Conservation (phyloP, 805 yeast species). For the Maudiozyma serrabonitensis region DNA sequence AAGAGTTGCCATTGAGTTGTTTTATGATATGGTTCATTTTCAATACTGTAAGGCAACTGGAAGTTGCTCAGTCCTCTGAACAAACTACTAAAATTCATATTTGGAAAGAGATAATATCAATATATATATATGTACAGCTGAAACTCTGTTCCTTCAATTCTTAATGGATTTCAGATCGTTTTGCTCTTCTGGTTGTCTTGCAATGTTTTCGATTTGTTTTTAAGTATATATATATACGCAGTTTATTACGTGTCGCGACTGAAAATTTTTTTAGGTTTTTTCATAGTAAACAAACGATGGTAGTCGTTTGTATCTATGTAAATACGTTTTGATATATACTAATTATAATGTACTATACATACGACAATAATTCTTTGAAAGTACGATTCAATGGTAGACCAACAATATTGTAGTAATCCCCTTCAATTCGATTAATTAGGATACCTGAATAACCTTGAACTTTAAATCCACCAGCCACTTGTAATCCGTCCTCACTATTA, state of each 20-base stretch:
- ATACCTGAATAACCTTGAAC: slow-evolving; percentile 67
- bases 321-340: neutral
- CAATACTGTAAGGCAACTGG: slow-evolving; percentile 26
- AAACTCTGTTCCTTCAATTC: too few species aligned
- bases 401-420: slow-evolving; percentile 80
- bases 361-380: slow-evolving; percentile 12
- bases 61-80: slow-evolving; percentile 26
- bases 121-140: neutral
- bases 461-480: slow-evolving; percentile 89
- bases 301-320: neutral
- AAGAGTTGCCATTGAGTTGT: slow-evolving; percentile 23
- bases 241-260: neutral
- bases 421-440: slow-evolving; percentile 52
- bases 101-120: neutral
- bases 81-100: slow-evolving; percentile 24
- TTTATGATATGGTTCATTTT: slow-evolving; percentile 13
- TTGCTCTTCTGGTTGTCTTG: too few species aligned
- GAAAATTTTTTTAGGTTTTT: neutral
- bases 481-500: slow-evolving; percentile 58
- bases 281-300: neutral
- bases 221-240: neutral
- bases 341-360: neutral
- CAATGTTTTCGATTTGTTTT: too few species aligned
- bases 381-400: slow-evolving; percentile 72
- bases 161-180: too few species aligned